These are phyloP conservation scores for Rubroshorea leprosula DNA, from an alignment of 345 rosid species.

Conservation along the genomic window DNA sequence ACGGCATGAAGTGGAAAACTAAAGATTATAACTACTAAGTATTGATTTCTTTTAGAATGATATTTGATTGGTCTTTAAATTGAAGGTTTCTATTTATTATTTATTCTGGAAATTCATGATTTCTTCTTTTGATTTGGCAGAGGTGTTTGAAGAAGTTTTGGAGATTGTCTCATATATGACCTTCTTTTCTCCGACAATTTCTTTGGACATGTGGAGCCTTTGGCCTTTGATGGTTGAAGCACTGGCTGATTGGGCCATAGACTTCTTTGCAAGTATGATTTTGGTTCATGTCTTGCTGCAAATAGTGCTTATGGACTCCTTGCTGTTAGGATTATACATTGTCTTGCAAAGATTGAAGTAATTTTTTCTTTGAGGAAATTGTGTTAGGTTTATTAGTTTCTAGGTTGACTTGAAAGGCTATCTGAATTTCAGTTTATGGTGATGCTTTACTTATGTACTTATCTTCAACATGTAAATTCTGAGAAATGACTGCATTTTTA, in stretches of 20 bases:
- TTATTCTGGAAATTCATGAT: neutral
- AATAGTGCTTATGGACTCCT: neutral
- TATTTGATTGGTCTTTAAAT: too few relatives aligned
- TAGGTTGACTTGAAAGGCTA: neutral
- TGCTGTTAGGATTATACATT: neutral
- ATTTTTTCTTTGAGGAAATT: neutral
- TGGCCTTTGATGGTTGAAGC: constrained; percentile 98
- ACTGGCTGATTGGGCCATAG: constrained; percentile 93
- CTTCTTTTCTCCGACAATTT: constrained; percentile 87
- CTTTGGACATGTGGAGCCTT: constrained; percentile 93
- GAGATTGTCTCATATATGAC: constrained; percentile 98
- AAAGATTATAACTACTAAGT: too few relatives aligned
- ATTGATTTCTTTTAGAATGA: too few relatives aligned
- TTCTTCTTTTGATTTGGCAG: constrained; percentile 33
- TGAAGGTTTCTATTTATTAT: too few relatives aligned
- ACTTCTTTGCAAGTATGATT: constrained; percentile 79
- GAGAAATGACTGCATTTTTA: neutral
- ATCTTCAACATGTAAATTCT: neutral
- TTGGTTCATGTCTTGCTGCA: neutral
- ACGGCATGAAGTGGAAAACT: too few relatives aligned
- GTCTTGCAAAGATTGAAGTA: neutral
- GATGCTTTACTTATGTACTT: neutral
- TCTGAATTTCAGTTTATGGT: neutral
- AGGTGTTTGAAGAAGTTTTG: constrained; percentile 98
- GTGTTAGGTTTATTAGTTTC: neutral